A percentile compares a stretch with the other conserved stretches of the same genome.
These are phyloP conservation scores for Botrytis byssoidea DNA, from an alignment of 2,329 filamentous ascomycete genomes.

Conservation along the genomic window DNA sequence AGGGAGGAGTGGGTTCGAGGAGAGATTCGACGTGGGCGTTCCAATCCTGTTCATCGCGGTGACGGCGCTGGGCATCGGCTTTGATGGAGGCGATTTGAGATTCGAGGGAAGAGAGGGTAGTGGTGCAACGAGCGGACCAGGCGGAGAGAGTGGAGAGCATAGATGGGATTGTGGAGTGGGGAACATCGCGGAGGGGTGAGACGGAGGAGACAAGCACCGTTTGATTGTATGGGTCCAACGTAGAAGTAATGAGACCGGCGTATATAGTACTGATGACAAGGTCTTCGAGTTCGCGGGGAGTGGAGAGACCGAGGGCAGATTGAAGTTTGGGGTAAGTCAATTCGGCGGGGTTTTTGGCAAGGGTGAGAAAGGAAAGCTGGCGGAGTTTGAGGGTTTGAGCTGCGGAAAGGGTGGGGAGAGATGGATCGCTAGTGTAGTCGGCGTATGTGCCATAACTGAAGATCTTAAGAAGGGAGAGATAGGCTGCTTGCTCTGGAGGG, in stretches of 20 bases:
- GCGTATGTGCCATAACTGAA: conserved; percentile 92
- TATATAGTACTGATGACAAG: conserved; percentile 88
- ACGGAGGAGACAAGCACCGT: conserved; percentile 77
- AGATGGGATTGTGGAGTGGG: conserved; percentile 65
- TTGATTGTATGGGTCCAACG: conserved; percentile 75
- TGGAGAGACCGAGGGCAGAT: conserved; percentile 62
- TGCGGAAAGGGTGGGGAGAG: conserved; percentile 68
- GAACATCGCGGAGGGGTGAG: conserved; percentile 81
- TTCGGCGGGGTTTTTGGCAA: conserved; percentile 65
- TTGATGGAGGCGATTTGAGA: conserved; percentile 68
- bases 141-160: conserved; percentile 67
- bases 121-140: conserved; percentile 78
- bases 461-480: conserved; percentile 75
- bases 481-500: conserved; percentile 58
- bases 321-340: conserved; percentile 74
- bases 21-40: conserved; percentile 33
- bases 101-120: conserved; percentile 73
- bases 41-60: conserved; percentile 43
- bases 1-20: conserved; percentile 27
- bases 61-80: conserved; percentile 53
- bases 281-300: conserved; percentile 72
- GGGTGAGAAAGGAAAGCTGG: conserved; percentile 82
- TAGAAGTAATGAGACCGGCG: conserved; percentile 75
- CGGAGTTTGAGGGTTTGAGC: conserved; percentile 81
- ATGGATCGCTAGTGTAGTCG: conserved; percentile 58